These are phyloP conservation scores for Penicillium vulpinum DNA, from an alignment of 2,329 filamentous ascomycete species.

Conservation along the genomic window DNA sequence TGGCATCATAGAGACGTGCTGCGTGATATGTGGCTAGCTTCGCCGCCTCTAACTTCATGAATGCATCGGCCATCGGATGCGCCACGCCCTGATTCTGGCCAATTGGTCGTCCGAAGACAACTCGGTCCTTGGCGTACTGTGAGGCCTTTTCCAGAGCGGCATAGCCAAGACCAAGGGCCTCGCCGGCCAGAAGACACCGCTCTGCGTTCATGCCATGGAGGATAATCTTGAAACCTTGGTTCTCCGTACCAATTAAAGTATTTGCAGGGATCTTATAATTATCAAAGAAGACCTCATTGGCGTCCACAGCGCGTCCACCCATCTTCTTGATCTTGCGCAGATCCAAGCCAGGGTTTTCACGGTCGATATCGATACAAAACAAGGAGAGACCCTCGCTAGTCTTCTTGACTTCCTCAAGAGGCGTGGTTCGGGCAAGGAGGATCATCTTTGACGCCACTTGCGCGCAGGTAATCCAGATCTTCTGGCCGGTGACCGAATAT, in stretches of 20 bases:
- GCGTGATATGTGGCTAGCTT: conserved; percentile 64
- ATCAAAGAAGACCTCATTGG: conserved; percentile 87
- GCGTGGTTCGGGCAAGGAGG: conserved; percentile 73
- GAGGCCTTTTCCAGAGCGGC: conserved; percentile 64
- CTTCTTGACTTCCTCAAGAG: conserved; percentile 65
- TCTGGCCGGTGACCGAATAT: conserved; percentile 73
- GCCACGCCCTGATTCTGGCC: conserved; percentile 62
- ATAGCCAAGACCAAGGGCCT: conserved; percentile 78
- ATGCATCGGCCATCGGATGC: conserved; percentile 59
- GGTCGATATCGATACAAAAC: conserved; percentile 77
- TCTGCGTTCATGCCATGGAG: conserved; percentile 81
- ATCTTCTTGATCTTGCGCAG: conserved; percentile 78
- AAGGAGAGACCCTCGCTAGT: conserved; percentile 74
- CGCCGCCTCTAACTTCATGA: conserved; percentile 62
- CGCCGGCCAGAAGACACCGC: conserved; percentile 72
- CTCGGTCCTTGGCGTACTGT: conserved; percentile 63
- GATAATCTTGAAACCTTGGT: conserved; percentile 75
- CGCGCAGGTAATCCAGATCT: conserved; percentile 87
- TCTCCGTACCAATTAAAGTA: conserved; percentile 69
- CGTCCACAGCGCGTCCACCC: conserved; percentile 78
- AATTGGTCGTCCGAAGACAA: conserved; percentile 60
- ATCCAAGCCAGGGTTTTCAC: conserved; percentile 59
- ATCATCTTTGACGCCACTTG: conserved; percentile 84
- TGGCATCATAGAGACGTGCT: conserved; percentile 57
- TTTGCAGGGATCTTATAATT: conserved; percentile 67